Conservation (phyloP, 2,329 filamentous ascomycete genomes). For the Aspergillus brasiliensis region DNA sequence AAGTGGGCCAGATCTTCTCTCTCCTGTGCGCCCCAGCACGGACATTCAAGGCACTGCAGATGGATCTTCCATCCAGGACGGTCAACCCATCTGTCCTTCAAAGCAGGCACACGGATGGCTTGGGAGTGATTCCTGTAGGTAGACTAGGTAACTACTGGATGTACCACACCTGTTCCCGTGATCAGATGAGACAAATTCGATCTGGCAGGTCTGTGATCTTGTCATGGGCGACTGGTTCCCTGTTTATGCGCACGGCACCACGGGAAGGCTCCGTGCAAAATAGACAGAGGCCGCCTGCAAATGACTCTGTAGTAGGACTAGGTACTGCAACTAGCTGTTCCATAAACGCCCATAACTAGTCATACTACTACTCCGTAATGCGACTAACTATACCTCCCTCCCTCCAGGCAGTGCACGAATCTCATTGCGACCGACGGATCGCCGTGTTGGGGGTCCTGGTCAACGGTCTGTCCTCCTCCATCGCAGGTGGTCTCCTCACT, state of each 20-base stretch:
- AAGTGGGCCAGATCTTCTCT: conserved; percentile 26
- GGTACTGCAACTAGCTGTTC: no score
- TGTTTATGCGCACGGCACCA: not conserved
- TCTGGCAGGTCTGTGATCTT: not conserved
- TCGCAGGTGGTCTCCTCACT: not conserved
- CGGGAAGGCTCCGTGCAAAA: not conserved
- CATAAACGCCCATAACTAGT: no score
- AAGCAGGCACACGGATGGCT: not conserved
- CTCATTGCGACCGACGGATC: not conserved
- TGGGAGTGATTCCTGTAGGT: conserved; percentile 2
- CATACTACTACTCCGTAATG: not conserved
- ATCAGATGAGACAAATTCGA: not conserved
- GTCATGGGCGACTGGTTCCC: not conserved
- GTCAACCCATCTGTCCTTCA: not conserved
- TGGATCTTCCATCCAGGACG: not conserved
- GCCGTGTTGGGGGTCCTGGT: not conserved
- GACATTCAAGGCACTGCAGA: conserved; percentile 15
- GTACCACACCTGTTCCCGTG: not conserved
- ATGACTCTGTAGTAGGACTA: no score
- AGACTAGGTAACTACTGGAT: no score
- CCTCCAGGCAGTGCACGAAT: no score
- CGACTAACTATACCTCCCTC: not conserved
- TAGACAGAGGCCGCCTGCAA: no score
- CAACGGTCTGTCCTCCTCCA: not conserved
- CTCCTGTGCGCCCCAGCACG: conserved; percentile 18